phyloP scores from a whole-genome alignment of 768 basidiomycete species.

The Hypholoma sublateritium region DNA sequence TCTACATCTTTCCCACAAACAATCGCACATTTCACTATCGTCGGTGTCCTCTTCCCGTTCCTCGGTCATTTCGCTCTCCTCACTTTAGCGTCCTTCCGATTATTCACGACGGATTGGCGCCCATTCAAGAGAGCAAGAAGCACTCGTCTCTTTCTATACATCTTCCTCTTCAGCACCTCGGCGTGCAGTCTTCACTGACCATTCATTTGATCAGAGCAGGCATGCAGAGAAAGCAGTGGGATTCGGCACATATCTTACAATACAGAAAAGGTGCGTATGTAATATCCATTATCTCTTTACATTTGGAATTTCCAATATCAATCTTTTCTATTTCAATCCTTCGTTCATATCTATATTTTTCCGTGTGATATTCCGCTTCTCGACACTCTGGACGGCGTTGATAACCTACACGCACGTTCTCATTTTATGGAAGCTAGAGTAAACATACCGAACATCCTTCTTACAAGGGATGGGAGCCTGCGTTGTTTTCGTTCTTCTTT shows the following conservation, averaged over 20 bases:
- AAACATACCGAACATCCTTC: constrained; percentile 22
- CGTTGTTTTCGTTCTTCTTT: constrained; percentile 23
- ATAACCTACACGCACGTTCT: constrained; percentile 76
- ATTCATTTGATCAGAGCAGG: constrained; percentile 22
- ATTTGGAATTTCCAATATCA: not conserved
- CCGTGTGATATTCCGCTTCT: constrained; percentile 57
- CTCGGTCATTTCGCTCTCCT: constrained; percentile 47
- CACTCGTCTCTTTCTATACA: constrained; percentile 26
- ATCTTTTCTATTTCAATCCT: not conserved
- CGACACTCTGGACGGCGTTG: constrained; percentile 95
- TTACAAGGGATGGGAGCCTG: constrained; percentile 22
- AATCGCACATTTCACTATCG: constrained; percentile 13
- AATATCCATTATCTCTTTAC: not conserved
- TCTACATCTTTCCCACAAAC: constrained; percentile 4
- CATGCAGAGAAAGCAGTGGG: constrained; percentile 20
- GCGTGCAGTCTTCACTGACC: constrained; percentile 17
- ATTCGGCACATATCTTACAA: constrained; percentile 13
- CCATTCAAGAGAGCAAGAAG: constrained; percentile 83
- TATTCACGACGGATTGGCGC: constrained; percentile 61
- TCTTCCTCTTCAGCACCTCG: constrained; percentile 41
- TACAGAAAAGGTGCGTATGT: constrained; percentile 8
- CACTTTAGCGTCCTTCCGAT: constrained; percentile 85
- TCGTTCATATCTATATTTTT: not conserved
- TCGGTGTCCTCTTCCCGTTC: constrained; percentile 12
- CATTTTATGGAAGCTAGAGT: constrained; percentile 95